phyloP scores from a whole-genome alignment of 2,329 filamentous ascomycete species.

The Diaporthe amygdali region DNA sequence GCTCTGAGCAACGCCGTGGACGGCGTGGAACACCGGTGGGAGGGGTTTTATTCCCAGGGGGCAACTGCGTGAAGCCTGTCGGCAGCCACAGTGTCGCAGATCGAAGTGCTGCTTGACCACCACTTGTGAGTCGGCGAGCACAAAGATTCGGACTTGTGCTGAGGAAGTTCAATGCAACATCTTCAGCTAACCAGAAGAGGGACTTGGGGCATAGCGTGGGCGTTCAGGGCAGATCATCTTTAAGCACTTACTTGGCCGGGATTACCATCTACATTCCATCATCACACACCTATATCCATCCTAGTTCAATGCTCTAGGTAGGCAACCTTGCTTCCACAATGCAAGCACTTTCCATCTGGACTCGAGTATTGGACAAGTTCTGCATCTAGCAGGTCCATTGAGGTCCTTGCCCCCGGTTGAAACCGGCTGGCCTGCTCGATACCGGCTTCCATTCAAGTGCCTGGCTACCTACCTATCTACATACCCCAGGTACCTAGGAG shows the following conservation, averaged over 20 bases:
- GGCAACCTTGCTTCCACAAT: not conserved
- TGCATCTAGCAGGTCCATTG: not conserved
- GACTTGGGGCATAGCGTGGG: slow-evolving; percentile 16
- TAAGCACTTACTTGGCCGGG: not conserved
- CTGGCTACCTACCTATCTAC: not conserved
- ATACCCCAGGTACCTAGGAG: not conserved
- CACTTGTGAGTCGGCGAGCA: not conserved
- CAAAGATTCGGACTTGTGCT: not conserved
- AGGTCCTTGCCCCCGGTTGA: too few species aligned
- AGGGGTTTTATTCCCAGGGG: slow-evolving; percentile 52
- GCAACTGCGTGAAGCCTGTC: not conserved
- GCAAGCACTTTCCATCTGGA: too few species aligned
- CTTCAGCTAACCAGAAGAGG: not conserved
- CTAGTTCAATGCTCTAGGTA: not conserved
- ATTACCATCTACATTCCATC: not conserved
- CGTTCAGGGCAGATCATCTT: not conserved
- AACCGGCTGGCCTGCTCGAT: too few species aligned
- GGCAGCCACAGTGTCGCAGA: not conserved
- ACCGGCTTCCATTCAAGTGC: too few species aligned
- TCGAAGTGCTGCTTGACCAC: not conserved
- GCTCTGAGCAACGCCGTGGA: slow-evolving; percentile 67
- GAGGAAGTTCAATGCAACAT: not conserved
- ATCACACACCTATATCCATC: not conserved
- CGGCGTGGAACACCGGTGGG: slow-evolving; percentile 66
- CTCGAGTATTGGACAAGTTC: not conserved